These are phyloP conservation scores for Rhizopus delemar DNA, from an alignment of 371 early-diverging fungal species.

Conservation along the genomic window DNA sequence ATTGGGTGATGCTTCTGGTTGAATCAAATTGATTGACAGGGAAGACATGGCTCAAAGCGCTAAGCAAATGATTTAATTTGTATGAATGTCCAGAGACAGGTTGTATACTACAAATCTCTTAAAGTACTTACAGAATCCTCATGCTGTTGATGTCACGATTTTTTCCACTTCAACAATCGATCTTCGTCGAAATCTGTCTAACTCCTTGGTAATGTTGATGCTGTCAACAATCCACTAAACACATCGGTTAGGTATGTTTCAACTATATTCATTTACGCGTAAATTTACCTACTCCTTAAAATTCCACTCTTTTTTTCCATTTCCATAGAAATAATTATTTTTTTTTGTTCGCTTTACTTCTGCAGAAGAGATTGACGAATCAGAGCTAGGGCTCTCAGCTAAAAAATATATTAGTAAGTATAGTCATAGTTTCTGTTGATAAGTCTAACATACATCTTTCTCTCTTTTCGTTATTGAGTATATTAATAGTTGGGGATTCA, in stretches of 20 bases:
- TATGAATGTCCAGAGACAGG: slow-evolving; percentile 7
- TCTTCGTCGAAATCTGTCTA: slow-evolving; percentile 12
- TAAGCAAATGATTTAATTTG: slow-evolving; percentile 12
- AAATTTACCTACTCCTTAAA: slow-evolving; percentile 16
- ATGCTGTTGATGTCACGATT: slow-evolving; percentile 7
- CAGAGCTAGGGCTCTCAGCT: too few relatives aligned
- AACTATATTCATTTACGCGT: slow-evolving; percentile 11
- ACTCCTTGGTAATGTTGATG: slow-evolving; percentile 10
- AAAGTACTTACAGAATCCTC: slow-evolving; percentile 20
- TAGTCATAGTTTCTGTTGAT: too few relatives aligned
- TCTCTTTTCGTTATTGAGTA: too few relatives aligned
- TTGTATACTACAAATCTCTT: slow-evolving; percentile 43
- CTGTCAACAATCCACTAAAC: slow-evolving; percentile 13
- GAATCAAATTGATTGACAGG: slow-evolving; percentile 14
- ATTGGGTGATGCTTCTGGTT: slow-evolving; percentile 10
- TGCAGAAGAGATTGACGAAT: too few relatives aligned
- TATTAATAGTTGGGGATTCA: too few relatives aligned
- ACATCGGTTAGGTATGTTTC: slow-evolving; percentile 8
- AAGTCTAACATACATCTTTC: too few relatives aligned
- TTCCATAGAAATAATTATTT: too few relatives aligned
- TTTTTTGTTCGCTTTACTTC: too few relatives aligned
- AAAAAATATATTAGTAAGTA: too few relatives aligned
- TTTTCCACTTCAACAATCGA: slow-evolving; percentile 12
- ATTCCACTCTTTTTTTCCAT: slow-evolving; percentile 20
- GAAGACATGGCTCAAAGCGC: slow-evolving; percentile 17